phyloP scores from a whole-genome alignment of 2,329 filamentous ascomycete genomes.

The Colletotrichum aenigma region DNA sequence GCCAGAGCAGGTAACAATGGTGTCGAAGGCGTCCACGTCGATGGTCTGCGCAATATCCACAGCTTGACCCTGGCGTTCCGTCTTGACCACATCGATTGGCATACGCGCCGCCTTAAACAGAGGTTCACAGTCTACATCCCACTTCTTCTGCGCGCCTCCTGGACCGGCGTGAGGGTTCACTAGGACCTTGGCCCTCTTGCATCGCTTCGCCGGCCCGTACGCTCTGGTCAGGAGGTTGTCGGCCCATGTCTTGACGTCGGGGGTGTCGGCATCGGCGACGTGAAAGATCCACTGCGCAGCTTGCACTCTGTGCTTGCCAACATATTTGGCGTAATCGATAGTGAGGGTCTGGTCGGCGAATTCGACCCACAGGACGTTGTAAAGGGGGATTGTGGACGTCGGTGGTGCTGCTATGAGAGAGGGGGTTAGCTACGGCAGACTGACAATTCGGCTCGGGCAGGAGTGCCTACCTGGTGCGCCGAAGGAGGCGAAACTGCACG shows the following conservation, averaged over 20 bases:
- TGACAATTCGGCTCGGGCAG: not conserved
- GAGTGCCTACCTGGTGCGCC: constrained; percentile 9
- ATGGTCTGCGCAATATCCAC: constrained; percentile 75
- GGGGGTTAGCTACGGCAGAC: not conserved
- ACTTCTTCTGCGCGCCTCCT: constrained; percentile 75
- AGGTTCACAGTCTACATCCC: constrained; percentile 77
- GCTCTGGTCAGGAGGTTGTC: constrained; percentile 68
- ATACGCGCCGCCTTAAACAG: constrained; percentile 84
- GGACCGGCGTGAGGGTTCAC: constrained; percentile 92
- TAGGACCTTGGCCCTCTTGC: constrained; percentile 83
- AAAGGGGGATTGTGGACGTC: constrained; percentile 67
- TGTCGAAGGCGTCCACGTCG: constrained; percentile 82
- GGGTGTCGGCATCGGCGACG: constrained; percentile 36
- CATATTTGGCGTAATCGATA: constrained; percentile 73
- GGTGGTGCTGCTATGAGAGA: not conserved
- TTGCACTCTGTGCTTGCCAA: constrained; percentile 63
- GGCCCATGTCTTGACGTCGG: constrained; percentile 64
- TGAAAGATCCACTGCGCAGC: constrained; percentile 65
- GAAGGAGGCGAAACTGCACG: constrained; percentile 20
- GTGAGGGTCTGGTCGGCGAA: constrained; percentile 63
- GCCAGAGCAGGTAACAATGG: constrained; percentile 87
- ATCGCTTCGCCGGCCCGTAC: constrained; percentile 70
- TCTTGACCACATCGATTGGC: constrained; percentile 73
- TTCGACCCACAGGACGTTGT: constrained; percentile 85
- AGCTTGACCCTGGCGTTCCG: constrained; percentile 77